Evolutionary conservation across 2,329 filamentous ascomycete genomes (phyloP), one percentile per base, ranked within the genome.

Genomic region (Dactylellina parvicollis): DNA sequence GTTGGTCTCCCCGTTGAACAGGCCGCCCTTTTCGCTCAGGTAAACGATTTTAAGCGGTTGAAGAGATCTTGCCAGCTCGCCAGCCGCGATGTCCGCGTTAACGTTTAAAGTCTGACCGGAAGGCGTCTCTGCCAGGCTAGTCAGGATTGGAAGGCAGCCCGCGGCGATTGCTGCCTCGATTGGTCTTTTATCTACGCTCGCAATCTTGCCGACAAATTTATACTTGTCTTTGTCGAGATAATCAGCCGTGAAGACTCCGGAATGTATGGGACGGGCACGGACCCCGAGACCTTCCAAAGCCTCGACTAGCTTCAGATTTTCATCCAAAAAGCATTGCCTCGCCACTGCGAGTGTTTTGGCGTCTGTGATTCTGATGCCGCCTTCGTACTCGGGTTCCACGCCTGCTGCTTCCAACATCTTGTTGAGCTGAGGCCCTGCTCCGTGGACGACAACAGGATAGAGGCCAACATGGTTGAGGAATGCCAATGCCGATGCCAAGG

Each of bases 11-110:
- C 92, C 93, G 80, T 98, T 92, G 82, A 96, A 96, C 32, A 99
- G 83, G 5, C 94, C 95, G 54, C 95, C 95, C 86, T 98, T 98
- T 83, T 99, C 95, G 3, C 92, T 96, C n/a, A 98, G 86, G 81
- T 97, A 99, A 72, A 99, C 93, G 74, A 98, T 94, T 87, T 99
- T 99, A 78, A 98, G 84, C 24, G 95, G 95, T 82, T 98, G 89
- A 60, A 99, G 84, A 65, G 91, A 88, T 72, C 92, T 89, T 22
- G 95, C 94, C 74, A 99, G 85, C 83, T 97, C 94, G 76, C 93
- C 93, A 28, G 95, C 95, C 34, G 94, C 94, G 74, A 97, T 94
- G 81, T 99, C 95, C 34, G 95, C 95, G 79, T 99, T 99, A 80
- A 99, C 95, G 79, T 99, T 99, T 75, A 99, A 86, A 56, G 98